A percentile compares a stretch with the other conserved stretches of the same genome.
phyloP scores from a whole-genome alignment of 352 stramenopile genomes.

The Pythium grandisporangium region DNA sequence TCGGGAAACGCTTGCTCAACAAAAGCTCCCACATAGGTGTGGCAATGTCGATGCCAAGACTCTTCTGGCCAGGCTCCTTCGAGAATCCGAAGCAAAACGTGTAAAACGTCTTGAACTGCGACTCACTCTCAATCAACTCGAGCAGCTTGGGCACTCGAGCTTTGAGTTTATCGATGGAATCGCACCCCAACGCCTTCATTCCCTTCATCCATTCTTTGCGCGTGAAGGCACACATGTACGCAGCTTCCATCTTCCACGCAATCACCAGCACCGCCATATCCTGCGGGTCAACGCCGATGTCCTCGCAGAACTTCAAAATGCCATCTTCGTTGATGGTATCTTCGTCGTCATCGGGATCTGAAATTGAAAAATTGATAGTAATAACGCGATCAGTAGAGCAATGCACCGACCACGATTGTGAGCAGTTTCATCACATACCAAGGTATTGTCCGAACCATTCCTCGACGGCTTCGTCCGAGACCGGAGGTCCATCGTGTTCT shows the following conservation, averaged over 20 bases:
- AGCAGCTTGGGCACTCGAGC: conserved; percentile 44
- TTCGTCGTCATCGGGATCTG: conserved; percentile 21
- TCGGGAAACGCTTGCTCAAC: conserved; percentile 48
- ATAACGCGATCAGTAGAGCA: too few relatives aligned
- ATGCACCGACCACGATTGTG: not conserved
- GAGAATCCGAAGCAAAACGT: conserved; percentile 84
- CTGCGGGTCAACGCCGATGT: conserved; percentile 28
- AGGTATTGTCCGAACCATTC: conserved; percentile 33
- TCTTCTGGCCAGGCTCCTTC: conserved; percentile 85
- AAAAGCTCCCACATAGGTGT: conserved; percentile 84
- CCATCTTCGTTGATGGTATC: conserved; percentile 37
- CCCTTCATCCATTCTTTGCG: conserved; percentile 74
- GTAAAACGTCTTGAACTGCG: conserved; percentile 78
- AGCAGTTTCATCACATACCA: conserved; percentile 4
- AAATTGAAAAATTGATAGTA: not conserved
- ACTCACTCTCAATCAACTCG: conserved; percentile 38
- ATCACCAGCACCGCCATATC: conserved; percentile 74
- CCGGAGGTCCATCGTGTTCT: conserved; percentile 8
- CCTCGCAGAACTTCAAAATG: conserved; percentile 36
- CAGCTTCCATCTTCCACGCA: conserved; percentile 82
- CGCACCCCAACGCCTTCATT: conserved; percentile 70
- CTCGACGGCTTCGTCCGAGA: conserved; percentile 17
- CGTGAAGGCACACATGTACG: conserved; percentile 81
- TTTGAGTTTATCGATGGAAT: conserved; percentile 55
- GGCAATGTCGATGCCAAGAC: conserved; percentile 77